These are phyloP conservation scores for Tuber umbilicatum DNA, from an alignment of 495 filamentous ascomycete genomes.

Conservation along the genomic window DNA sequence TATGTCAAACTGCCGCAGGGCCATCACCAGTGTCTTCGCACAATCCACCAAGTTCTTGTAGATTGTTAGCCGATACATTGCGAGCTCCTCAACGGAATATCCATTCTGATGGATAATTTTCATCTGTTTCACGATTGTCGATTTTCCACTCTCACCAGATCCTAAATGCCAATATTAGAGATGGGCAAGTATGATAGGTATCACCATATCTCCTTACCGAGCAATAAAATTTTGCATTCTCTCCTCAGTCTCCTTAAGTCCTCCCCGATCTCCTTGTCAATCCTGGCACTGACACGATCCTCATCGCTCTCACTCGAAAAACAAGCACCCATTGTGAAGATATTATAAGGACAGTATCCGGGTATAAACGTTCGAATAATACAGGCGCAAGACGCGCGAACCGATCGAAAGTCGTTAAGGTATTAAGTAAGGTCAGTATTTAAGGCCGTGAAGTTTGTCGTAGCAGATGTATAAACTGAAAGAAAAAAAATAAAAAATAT, in stretches of 20 bases:
- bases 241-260: conserved; percentile 80
- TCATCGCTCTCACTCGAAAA: conserved; percentile 73
- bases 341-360: conserved; percentile 41
- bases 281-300: conserved; percentile 88
- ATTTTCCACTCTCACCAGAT: conserved; percentile 97
- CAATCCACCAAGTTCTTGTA: conserved; percentile 98
- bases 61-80: conserved; percentile 85
- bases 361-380: conserved; percentile 25
- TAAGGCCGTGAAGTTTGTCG: conserved; percentile 38
- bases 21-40: conserved; percentile 80
- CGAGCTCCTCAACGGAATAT: conserved; percentile 84
- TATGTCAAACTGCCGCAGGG: conserved; percentile 81
- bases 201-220: conserved; percentile 57
- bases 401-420: conserved; percentile 25
- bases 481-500: conserved; percentile 25
- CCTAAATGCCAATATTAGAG: conserved; percentile 51
- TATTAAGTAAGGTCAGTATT: conserved; percentile 34
- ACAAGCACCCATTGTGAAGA: conserved; percentile 75
- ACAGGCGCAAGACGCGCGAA: conserved; percentile 27
- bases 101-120: conserved; percentile 99
- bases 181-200: conserved; percentile 21
- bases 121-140: conserved; percentile 99
- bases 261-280: conserved; percentile 86
- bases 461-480: conserved; percentile 27
- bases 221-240: conserved; percentile 96